Conservation (phyloP, 139 green algal species). For the Ettlia oleoabundans region DNA sequence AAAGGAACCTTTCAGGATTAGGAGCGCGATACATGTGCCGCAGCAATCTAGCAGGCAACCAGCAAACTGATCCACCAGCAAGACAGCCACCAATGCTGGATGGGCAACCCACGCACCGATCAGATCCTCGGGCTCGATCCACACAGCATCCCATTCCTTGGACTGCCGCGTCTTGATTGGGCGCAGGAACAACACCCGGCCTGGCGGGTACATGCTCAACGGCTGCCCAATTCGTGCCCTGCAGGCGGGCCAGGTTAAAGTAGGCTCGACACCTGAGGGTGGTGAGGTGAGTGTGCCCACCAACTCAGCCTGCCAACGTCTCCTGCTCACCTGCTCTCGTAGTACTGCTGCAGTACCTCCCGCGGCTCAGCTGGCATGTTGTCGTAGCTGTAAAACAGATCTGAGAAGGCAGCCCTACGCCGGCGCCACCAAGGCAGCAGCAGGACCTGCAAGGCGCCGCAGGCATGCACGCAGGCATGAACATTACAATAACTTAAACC, state of each 20-base stretch:
- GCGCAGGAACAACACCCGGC: constrained; percentile 59
- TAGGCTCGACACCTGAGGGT: neutral
- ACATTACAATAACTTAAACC: too few species aligned
- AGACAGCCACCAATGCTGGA: too few species aligned
- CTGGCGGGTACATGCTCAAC: constrained; percentile 60
- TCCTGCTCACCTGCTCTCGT: constrained; percentile 30
- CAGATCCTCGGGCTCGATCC: constrained; percentile 37
- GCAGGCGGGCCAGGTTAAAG: too few species aligned
- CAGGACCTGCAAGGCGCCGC: constrained; percentile 36
- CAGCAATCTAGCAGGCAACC: too few species aligned
- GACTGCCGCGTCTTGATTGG: constrained; percentile 50
- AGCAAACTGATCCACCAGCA: too few species aligned
- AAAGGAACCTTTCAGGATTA: neutral
- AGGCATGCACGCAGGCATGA: neutral
- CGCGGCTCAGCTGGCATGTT: constrained; percentile 43
- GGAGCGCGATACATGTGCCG: too few species aligned
- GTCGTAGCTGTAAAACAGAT: constrained; percentile 53
- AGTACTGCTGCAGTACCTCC: constrained; percentile 37
- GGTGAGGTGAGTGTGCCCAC: neutral
- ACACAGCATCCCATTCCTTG: constrained; percentile 46
- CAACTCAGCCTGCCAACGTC: too few species aligned
- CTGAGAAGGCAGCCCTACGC: constrained; percentile 15
- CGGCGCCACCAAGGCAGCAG: constrained; percentile 51
- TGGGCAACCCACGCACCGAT: constrained; percentile 25
- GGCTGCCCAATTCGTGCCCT: constrained; percentile 25